A percentile compares a stretch with the other conserved stretches of the same genome.
These are phyloP conservation scores for Raffaelea albimanens DNA, from an alignment of 2,329 filamentous ascomycete genomes.

Conservation along the genomic window DNA sequence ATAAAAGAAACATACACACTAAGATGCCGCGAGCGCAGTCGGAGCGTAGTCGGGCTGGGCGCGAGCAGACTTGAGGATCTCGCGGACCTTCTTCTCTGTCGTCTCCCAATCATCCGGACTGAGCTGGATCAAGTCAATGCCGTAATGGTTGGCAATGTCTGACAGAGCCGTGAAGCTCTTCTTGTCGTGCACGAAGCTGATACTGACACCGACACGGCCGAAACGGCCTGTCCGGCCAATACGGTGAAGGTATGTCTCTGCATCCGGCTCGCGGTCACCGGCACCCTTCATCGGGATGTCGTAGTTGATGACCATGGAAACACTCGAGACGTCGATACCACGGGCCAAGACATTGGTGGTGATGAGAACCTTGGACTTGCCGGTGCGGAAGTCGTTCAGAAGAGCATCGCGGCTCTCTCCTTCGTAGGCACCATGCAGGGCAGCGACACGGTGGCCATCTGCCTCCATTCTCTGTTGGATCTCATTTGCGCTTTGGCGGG, in stretches of 20 bases:
- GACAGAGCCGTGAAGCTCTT: constrained; percentile 71
- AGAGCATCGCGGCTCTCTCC: constrained; percentile 73
- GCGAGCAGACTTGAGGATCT: constrained; percentile 64
- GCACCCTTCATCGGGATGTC: constrained; percentile 68
- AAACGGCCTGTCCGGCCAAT: constrained; percentile 97
- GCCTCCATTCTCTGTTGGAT: constrained; percentile 79
- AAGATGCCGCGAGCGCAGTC: constrained; percentile 8
- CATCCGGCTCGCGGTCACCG: constrained; percentile 75
- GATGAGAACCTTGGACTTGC: constrained; percentile 89
- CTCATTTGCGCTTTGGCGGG: constrained; percentile 71
- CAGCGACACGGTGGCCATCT: constrained; percentile 87
- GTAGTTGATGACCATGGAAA: constrained; percentile 99
- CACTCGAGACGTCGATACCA: constrained; percentile 83
- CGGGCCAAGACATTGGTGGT: constrained; percentile 94
- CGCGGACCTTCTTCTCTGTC: constrained; percentile 74
- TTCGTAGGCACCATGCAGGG: constrained; percentile 81
- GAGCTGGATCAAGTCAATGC: constrained; percentile 71
- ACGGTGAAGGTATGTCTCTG: constrained; percentile 93
- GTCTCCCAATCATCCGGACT: constrained; percentile 84
- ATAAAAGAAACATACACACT: background rate
- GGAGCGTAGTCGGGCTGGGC: constrained; percentile 37
- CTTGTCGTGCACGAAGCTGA: constrained; percentile 86
- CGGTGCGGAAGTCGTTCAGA: constrained; percentile 76
- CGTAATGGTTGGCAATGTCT: constrained; percentile 71
- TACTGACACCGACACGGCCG: constrained; percentile 88